Evolutionary conservation across 805 yeast species (phyloP).

Genomic region (Sungouiella blattae): DNA sequence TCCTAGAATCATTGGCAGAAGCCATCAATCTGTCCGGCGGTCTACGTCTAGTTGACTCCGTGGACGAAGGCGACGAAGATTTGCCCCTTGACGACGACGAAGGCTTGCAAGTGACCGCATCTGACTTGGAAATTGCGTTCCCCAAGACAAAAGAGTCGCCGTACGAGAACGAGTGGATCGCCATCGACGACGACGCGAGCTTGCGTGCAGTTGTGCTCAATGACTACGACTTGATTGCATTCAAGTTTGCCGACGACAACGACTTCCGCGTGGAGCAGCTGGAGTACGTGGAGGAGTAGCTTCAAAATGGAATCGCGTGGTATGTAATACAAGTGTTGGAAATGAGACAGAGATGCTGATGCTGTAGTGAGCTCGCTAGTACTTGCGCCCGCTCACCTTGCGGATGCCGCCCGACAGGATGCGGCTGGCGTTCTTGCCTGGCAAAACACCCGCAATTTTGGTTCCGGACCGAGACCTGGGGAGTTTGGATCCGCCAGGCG

Average conservation of each 20-base stretch:
- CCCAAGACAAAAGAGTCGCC: conserved; percentile 37
- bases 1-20: conserved; percentile 25
- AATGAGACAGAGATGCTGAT: too few relatives aligned
- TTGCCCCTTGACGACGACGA: conserved; percentile 4
- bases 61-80: conserved; percentile 19
- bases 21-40: conserved; percentile 52
- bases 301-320: too few relatives aligned
- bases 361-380: conserved; percentile 1
- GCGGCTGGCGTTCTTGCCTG: conserved; percentile 12
- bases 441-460: conserved; percentile 13
- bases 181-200: conserved; percentile 22
- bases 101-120: conserved; percentile 10
- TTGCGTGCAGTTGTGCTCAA: conserved; percentile 28
- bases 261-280: conserved; percentile 24
- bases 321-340: too few relatives aligned
- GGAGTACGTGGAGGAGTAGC: conserved; percentile 5
- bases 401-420: conserved; percentile 16
- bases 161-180: conserved; percentile 34
- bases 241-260: conserved; percentile 35
- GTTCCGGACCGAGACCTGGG: conserved; percentile 15
- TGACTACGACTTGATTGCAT: conserved; percentile 43
- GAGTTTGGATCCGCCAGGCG: conserved; percentile 15
- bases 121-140: conserved; percentile 36
- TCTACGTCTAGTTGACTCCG: conserved; percentile 26
- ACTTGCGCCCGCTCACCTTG: conserved; percentile 16